phyloP scores from a whole-genome alignment of 345 rosid genomes.

The Gossypium australe region DNA sequence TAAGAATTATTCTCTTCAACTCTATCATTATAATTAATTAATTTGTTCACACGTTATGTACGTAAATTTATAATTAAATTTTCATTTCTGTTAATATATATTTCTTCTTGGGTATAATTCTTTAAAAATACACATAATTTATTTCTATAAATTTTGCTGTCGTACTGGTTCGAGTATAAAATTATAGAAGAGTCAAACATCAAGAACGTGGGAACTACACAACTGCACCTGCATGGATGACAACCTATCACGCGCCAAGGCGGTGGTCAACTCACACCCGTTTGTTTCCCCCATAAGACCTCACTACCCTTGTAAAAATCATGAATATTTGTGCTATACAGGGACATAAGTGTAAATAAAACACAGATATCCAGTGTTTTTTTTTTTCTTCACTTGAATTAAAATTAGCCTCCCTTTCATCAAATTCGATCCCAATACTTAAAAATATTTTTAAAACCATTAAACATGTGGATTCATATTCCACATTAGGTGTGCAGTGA shows the following conservation, averaged over 20 bases:
- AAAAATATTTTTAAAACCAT: not conserved
- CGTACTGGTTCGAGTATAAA: constrained; percentile 6
- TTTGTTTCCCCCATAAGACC: constrained; percentile 8
- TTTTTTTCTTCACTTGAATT: too few relatives aligned
- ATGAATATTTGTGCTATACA: constrained; percentile 3
- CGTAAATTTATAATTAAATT: not conserved
- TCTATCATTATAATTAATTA: not conserved
- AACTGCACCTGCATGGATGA: constrained; percentile 31
- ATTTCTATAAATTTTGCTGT: not conserved
- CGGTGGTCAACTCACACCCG: constrained; percentile 43
- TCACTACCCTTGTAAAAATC: constrained; percentile 8
- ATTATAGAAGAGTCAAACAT: constrained; percentile 36
- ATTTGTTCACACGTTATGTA: not conserved
- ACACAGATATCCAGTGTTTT: not conserved
- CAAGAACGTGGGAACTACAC: constrained; percentile 42
- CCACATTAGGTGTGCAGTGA: constrained; percentile 3
- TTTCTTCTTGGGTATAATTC: not conserved
- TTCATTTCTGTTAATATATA: not conserved
- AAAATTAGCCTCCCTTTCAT: not conserved
- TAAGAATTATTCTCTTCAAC: not conserved
- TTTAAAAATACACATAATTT: not conserved
- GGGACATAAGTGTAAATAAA: constrained; percentile 8
- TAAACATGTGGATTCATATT: constrained; percentile 26
- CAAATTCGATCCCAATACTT: not conserved
- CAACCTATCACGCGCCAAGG: constrained; percentile 64